Base-by-base conservation (phyloP, 2,329 filamentous ascomycete species). In the Bertia moriformis region DNA sequence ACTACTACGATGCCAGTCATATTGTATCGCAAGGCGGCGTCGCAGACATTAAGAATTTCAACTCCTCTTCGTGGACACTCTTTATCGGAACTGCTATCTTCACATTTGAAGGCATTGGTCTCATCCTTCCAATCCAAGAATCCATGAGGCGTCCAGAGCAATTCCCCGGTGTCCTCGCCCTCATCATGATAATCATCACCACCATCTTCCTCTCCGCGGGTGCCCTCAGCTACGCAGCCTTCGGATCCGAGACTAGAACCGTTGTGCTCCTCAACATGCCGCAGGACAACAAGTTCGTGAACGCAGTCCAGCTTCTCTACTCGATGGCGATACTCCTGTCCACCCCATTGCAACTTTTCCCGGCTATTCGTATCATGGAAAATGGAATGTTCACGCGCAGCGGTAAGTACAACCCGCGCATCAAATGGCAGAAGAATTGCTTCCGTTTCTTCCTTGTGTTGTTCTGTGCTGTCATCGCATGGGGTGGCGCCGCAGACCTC, bases 71-170 rank as follows among this genome's bases (percentile, higher is more conserved):
- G 56, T 98, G 93, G 91, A 94, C 91, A 0, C 71, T 98, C 3
- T 96, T 98, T 57, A 98, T 98, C 50, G 93, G 91, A 44, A 98
- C 93, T 0, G 91, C 93, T 19, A 96, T 98, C 55, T 98, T 98
- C 63, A 96, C 91, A 0, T 98, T 96, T 53, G 91, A 98, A 56
- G 91, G 91, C 19, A 93, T 98, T 44, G 93, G 91, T 12, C 74
- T 98, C 38, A 93, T 98, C 58, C 95, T 98, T 45, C 91, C 93
- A 0, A 95, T 98, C 43, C 93, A 98, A 59, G 88, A 93, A 52
- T 93, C 88, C 17, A 98, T 98, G 91, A 83, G 80, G 54, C 69
- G 88, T 32, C 93, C 89, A 0, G 68, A 78, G 46, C 89, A 93
- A 56, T 98, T 98, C 58, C 87, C 91, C 37, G 73, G 73, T 43